Conservation (phyloP, 345 rosid genomes). For the Pugionium cornutum region DNA sequence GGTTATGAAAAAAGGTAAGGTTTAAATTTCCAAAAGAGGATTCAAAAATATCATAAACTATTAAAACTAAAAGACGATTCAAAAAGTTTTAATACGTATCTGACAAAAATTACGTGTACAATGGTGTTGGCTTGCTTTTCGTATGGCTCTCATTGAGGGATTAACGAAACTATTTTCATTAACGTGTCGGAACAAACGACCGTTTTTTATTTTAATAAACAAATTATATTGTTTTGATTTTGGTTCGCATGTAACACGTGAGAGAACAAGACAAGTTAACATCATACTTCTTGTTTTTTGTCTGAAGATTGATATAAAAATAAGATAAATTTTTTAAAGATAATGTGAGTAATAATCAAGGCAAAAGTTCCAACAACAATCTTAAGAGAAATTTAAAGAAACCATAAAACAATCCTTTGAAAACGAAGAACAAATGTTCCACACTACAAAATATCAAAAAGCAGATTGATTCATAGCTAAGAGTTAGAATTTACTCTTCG, state of each 20-base stretch:
- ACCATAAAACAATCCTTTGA: conserved; percentile 22
- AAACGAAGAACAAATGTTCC: conserved; percentile 10
- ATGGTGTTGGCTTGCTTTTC: conserved; percentile 15
- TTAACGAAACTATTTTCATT: background rate
- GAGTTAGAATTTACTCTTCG: conserved; percentile 40
- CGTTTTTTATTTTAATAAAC: background rate
- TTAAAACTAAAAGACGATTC: background rate
- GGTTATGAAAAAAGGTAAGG: too few relatives aligned
- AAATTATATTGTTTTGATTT: background rate
- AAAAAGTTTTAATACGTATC: conserved; percentile 23
- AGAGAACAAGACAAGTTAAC: background rate
- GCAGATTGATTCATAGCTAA: background rate
- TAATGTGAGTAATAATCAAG: background rate
- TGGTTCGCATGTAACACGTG: conserved; percentile 33
- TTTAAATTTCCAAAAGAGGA: too few relatives aligned
- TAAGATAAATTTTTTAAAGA: background rate
- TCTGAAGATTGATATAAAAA: background rate
- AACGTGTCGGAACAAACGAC: conserved; percentile 29
- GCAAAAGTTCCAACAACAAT: conserved; percentile 5
- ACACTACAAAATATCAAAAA: conserved; percentile 27
- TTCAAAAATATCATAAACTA: background rate
- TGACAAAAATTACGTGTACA: background rate
- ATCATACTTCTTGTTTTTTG: background rate
- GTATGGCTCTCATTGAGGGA: background rate
- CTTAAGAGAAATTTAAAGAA: background rate